These are phyloP conservation scores for Solanum pennellii DNA, from an alignment of 257 asterid species.

Conservation along the genomic window DNA sequence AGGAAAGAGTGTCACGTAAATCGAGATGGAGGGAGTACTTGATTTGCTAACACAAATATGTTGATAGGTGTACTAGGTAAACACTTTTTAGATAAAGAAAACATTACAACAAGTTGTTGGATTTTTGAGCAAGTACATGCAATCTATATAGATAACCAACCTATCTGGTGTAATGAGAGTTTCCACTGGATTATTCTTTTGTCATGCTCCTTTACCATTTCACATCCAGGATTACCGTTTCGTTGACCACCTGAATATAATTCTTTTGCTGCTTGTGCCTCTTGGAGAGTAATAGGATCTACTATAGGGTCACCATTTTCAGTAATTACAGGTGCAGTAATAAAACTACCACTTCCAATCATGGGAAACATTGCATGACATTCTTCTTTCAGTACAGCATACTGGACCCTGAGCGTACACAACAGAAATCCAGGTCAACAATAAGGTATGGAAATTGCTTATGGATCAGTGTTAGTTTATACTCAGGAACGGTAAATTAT, in stretches of 20 bases:
- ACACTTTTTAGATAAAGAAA: background rate
- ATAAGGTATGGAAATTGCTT: background rate
- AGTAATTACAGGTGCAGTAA: constrained; percentile 85
- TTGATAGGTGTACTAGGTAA: background rate
- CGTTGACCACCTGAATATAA: background rate
- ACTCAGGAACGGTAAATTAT: background rate
- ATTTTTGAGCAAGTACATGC: background rate
- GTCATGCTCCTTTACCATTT: constrained; percentile 23
- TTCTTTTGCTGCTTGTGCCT: constrained; percentile 31
- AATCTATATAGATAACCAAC: constrained; percentile 27
- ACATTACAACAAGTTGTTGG: background rate
- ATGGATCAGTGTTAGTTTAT: background rate
- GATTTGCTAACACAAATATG: background rate
- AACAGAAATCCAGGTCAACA: constrained; percentile 3
- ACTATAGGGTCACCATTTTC: constrained; percentile 75
- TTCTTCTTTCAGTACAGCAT: constrained; percentile 65
- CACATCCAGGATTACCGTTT: constrained; percentile 21
- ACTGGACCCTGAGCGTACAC: constrained; percentile 49
- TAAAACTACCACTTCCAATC: constrained; percentile 77
- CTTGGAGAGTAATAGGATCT: constrained; percentile 85
- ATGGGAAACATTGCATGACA: constrained; percentile 78
- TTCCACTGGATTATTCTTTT: constrained; percentile 87
- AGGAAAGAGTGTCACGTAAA: background rate
- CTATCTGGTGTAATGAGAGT: constrained; percentile 90
- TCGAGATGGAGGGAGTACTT: background rate